Evolutionary conservation across 2,329 filamentous ascomycete genomes (phyloP).

Genomic region (Penicillium sp.): DNA sequence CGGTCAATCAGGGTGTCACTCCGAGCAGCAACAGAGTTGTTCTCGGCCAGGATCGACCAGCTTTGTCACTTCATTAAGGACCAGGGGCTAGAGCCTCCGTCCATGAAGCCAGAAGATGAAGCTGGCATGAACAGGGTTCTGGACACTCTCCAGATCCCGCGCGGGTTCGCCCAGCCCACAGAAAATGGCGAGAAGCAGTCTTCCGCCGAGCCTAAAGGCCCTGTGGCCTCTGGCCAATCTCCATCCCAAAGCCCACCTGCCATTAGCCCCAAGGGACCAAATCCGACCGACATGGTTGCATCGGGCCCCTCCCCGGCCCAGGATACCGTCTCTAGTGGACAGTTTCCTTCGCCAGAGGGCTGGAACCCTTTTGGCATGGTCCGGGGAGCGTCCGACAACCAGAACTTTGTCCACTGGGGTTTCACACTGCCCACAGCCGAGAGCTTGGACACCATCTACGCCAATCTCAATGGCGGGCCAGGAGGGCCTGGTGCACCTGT

Average conservation of each 20-base stretch:
- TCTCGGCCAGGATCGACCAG: constrained; percentile 41
- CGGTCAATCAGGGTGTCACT: constrained; percentile 32
- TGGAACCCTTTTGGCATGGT: constrained; percentile 26
- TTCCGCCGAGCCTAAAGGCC: not conserved
- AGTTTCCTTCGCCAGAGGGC: constrained; percentile 13
- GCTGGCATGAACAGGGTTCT: constrained; percentile 40
- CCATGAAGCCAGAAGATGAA: constrained; percentile 42
- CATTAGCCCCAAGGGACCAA: constrained; percentile 14
- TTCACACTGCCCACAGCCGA: constrained; percentile 41
- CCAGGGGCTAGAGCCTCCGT: constrained; percentile 41
- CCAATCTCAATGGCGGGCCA: constrained; percentile 29
- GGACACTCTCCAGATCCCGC: constrained; percentile 38
- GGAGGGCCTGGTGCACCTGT: not conserved
- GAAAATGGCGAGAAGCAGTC: not conserved
- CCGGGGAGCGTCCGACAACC: constrained; percentile 20
- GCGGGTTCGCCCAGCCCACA: constrained; percentile 20
- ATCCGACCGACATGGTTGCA: not conserved
- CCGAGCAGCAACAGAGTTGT: constrained; percentile 39
- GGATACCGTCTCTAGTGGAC: constrained; percentile 12
- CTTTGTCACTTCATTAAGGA: constrained; percentile 45
- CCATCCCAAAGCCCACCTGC: constrained; percentile 15
- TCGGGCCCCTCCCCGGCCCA: constrained; percentile 14
- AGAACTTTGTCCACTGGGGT: constrained; percentile 32
- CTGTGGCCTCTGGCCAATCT: constrained; percentile 5
- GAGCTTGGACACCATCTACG: constrained; percentile 37